Evolutionary conservation across 352 stramenopile species (phyloP).

Genomic region (Thraustotheca clavata): DNA sequence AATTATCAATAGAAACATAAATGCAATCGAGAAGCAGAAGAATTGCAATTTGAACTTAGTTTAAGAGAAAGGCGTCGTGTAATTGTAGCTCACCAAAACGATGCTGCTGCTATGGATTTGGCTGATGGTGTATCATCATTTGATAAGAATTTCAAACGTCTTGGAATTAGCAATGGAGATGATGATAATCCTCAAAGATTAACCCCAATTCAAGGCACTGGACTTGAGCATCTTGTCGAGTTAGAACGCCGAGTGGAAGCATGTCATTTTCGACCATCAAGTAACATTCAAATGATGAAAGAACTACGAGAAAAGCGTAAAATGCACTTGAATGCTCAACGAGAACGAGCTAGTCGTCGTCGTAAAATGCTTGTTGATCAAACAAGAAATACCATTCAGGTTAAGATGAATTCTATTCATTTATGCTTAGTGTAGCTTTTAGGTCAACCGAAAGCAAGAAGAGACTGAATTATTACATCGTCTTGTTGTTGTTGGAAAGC

Average conservation of each 20-base stretch:
- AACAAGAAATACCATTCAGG: slow-evolving; percentile 22
- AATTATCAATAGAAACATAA: background rate
- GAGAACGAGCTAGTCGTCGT: slow-evolving; percentile 45
- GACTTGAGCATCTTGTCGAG: slow-evolving; percentile 32
- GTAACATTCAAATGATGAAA: slow-evolving; percentile 81
- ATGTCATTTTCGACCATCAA: slow-evolving; percentile 58
- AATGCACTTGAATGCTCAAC: slow-evolving; percentile 53
- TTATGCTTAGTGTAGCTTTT: background rate
- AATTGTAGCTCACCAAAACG: slow-evolving; percentile 24
- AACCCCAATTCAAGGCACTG: slow-evolving; percentile 33
- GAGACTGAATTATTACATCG: background rate
- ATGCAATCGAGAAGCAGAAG: slow-evolving; percentile 36
- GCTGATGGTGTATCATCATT: slow-evolving; percentile 40
- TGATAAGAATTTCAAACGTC: slow-evolving; percentile 53
- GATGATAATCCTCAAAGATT: slow-evolving; percentile 29
- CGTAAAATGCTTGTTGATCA: slow-evolving; percentile 37
- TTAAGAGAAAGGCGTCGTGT: slow-evolving; percentile 40
- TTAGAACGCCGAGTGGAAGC: slow-evolving; percentile 42
- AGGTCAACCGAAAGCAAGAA: slow-evolving; percentile 4
- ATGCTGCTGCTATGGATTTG: slow-evolving; percentile 33
- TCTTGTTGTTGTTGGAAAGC: slow-evolving; percentile 26
- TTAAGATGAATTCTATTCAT: background rate
- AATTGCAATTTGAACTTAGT: slow-evolving; percentile 52
- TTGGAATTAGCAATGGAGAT: slow-evolving; percentile 27
- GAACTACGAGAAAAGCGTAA: slow-evolving; percentile 58